Evolutionary conservation across 306 rosid species (phyloP), one percentile per base, ranked within the genome.

Genomic region (Casuarina glauca): DNA sequence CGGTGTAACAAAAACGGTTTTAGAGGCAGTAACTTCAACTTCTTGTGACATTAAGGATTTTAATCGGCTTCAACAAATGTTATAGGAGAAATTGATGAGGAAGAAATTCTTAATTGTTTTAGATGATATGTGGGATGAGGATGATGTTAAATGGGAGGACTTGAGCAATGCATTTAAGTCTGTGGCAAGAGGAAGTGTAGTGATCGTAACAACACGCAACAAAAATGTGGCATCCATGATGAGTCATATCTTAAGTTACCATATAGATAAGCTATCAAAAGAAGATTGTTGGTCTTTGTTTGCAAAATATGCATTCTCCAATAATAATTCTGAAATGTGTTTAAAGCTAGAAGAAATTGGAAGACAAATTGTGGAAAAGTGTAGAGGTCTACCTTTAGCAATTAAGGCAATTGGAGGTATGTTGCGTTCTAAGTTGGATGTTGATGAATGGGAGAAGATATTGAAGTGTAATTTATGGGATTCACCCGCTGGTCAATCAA

Each of bases 81-180:
- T 67, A 15, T 6, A 3, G 38, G 77, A 70, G 1, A 49, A 20
- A 7, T 58, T 83, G n/a, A 36, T 7, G 12, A 20, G 53, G 12
- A 75, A 52, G 46, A 79, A 44, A 46, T 79, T 78, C 26, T 45
- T 83, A 20, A 66, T 83, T 50, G 74, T 82, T 69, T 70, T 82
- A 50, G 82, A 83, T 60, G 86, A 78, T 44, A 69, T 82, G 15
- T 78, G 86, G 82, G 71, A 62, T 36, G 81, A 75, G n/a, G 72
- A 75, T 43, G 45, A 39, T 10, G 44, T n/a, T 16, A 5, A 72
- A 2, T 79, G 75, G 81, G 70, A 53, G 9, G 13, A 12, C n/a
- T 16, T 83, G 55, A 66, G 16, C 9, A 17, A 16, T 11, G 46
- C 69, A 4, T 46, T 79, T 57, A 63, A 15, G 3, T 74, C 19